phyloP scores from a whole-genome alignment of 2,329 filamentous ascomycete genomes.

The Leptosphaerulina australis region DNA sequence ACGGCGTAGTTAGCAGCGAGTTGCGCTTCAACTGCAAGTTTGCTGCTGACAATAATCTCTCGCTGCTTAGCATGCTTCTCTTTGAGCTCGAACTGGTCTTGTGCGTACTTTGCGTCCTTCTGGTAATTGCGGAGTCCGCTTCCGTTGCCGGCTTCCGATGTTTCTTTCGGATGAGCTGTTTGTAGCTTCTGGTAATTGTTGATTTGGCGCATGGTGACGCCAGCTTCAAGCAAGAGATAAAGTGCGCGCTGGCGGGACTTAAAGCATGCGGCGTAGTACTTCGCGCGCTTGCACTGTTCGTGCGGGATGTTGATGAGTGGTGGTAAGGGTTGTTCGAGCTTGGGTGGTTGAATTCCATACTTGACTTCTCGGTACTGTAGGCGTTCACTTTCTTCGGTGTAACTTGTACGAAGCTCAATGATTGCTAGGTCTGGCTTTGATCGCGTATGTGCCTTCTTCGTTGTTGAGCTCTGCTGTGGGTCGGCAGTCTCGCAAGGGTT shows the following conservation, averaged over 20 bases:
- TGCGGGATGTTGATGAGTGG: slow-evolving; percentile 43
- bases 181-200: slow-evolving; percentile 37
- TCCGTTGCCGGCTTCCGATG: slow-evolving; percentile 22
- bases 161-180: slow-evolving; percentile 28
- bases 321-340: slow-evolving; percentile 30
- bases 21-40: slow-evolving; percentile 34
- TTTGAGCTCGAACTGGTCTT: slow-evolving; percentile 21
- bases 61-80: slow-evolving; percentile 32
- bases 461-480: slow-evolving; percentile 23
- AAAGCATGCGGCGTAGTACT: slow-evolving; percentile 43
- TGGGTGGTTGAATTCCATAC: slow-evolving; percentile 39
- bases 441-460: slow-evolving; percentile 23
- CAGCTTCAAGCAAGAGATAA: slow-evolving; percentile 40
- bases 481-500: slow-evolving; percentile 13
- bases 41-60: slow-evolving; percentile 37
- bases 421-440: slow-evolving; percentile 34
- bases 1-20: slow-evolving; percentile 18
- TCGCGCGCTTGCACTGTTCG: slow-evolving; percentile 24
- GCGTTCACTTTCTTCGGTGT: slow-evolving; percentile 37
- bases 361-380: slow-evolving; percentile 42
- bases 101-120: slow-evolving; percentile 31
- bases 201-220: slow-evolving; percentile 36
- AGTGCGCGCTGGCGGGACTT: slow-evolving; percentile 40
- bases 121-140: slow-evolving; percentile 35
- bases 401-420: slow-evolving; percentile 27